Conservation (phyloP, 352 stramenopile genomes). For the Phytophthora pseudosyringae region DNA sequence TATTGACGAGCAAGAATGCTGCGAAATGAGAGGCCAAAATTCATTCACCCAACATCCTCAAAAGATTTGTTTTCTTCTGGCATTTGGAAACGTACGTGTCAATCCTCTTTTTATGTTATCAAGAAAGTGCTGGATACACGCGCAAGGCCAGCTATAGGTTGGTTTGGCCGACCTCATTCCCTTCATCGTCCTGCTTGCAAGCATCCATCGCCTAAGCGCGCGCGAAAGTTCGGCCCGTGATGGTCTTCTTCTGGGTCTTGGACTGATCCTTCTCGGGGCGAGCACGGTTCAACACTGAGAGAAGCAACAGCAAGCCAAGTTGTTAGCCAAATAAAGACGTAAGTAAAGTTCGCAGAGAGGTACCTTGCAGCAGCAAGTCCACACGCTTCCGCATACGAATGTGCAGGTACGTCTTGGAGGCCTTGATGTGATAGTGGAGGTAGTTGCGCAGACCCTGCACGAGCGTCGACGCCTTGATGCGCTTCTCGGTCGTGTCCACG, state of each 20-base stretch:
- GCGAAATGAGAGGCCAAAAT: conserved; percentile 21
- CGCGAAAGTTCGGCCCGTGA: conserved; percentile 90
- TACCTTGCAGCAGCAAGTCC: conserved; percentile 90
- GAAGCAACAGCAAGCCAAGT: conserved; percentile 3
- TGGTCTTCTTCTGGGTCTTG: conserved; percentile 93
- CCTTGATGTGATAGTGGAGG: conserved; percentile 97
- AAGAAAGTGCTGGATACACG: neutral
- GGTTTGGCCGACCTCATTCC: neutral
- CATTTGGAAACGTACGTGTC: conserved; percentile 5
- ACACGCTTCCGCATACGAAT: conserved; percentile 96
- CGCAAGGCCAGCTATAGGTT: conserved; percentile 4
- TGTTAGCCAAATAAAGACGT: conserved; percentile 1
- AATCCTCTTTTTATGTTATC: conserved; percentile 11
- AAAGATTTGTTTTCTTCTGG: conserved; percentile 5
- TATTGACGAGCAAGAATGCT: conserved; percentile 4
- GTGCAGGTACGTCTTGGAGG: conserved; percentile 96
- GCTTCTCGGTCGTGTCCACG: conserved; percentile 88
- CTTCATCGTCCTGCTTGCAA: neutral
- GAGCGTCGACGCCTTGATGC: conserved; percentile 87
- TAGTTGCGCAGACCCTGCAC: conserved; percentile 93
- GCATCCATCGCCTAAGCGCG: conserved; percentile 51
- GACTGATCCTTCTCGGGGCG: conserved; percentile 88
- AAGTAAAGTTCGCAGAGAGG: neutral
- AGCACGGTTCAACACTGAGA: conserved; percentile 91
- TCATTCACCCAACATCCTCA: neutral